Percentiles rank a stretch among this genome's conserved stretches.
Evolutionary conservation across 1,284 basidiomycete species (phyloP).

Genomic region (Ganoderma lingzhi): DNA sequence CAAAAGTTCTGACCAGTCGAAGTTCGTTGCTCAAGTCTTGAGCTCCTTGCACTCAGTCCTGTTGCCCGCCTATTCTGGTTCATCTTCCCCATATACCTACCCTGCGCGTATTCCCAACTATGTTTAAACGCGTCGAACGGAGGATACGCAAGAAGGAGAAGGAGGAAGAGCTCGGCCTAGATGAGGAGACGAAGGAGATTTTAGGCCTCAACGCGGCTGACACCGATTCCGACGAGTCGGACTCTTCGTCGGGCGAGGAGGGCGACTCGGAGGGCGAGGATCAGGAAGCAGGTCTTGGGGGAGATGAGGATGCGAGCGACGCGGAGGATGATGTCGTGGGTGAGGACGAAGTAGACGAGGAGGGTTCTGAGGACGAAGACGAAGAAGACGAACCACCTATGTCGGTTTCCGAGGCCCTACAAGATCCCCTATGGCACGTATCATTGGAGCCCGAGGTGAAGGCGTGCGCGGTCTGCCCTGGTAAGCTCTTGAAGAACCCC

Average conservation of each 20-base stretch:
- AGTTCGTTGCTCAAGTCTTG: not conserved
- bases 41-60: not conserved
- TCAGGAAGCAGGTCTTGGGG: no score
- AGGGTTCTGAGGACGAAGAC: slow-evolving; percentile 42
- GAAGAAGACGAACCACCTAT: slow-evolving; percentile 52
- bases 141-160: slow-evolving; percentile 69
- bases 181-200: slow-evolving; percentile 74
- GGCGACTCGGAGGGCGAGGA: slow-evolving; percentile 38
- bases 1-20: slow-evolving; percentile 15
- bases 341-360: slow-evolving; percentile 40
- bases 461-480: slow-evolving; percentile 79
- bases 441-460: slow-evolving; percentile 59
- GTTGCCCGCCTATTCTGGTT: slow-evolving; percentile 3
- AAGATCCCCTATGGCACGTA: slow-evolving; percentile 69
- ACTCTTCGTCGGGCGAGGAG: slow-evolving; percentile 45
- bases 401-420: slow-evolving; percentile 66
- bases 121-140: slow-evolving; percentile 88
- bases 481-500: slow-evolving; percentile 72
- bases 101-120: slow-evolving; percentile 38
- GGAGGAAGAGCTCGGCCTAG: slow-evolving; percentile 75
- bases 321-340: slow-evolving; percentile 35
- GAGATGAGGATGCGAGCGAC: slow-evolving; percentile 39
- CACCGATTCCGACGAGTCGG: slow-evolving; percentile 77
- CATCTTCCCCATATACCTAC: not conserved
- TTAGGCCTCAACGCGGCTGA: slow-evolving; percentile 81